These are phyloP conservation scores for Penicillium sp. DNA, from an alignment of 2,329 filamentous ascomycete genomes.

Conservation along the genomic window DNA sequence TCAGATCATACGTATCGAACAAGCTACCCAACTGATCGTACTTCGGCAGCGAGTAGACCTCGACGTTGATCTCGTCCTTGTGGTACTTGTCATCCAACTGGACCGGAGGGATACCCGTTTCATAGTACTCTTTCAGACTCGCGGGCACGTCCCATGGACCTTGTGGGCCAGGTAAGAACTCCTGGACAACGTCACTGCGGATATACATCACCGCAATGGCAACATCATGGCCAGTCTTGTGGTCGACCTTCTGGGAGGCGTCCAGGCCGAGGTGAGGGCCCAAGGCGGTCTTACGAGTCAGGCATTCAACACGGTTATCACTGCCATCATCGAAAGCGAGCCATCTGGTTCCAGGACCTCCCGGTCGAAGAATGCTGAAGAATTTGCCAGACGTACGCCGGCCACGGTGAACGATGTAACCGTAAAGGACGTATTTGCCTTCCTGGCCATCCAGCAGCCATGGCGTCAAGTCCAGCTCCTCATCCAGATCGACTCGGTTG, in stretches of 20 bases:
- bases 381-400: slow-evolving; percentile 51
- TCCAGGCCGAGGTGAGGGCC: slow-evolving; percentile 44
- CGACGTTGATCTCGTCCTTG: too few relatives aligned
- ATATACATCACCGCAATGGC: slow-evolving; percentile 52
- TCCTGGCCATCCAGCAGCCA: slow-evolving; percentile 29
- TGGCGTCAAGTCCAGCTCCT: slow-evolving; percentile 42
- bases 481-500: slow-evolving; percentile 49
- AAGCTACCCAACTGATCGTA: slow-evolving; percentile 31
- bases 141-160: slow-evolving; percentile 43
- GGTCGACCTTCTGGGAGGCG: slow-evolving; percentile 34
- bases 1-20: slow-evolving; percentile 39
- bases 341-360: slow-evolving; percentile 50
- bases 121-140: slow-evolving; percentile 35
- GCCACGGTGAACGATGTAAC: slow-evolving; percentile 53
- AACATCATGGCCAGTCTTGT: slow-evolving; percentile 40
- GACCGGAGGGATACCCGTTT: slow-evolving; percentile 21
- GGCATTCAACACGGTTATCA: slow-evolving; percentile 48
- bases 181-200: slow-evolving; percentile 40
- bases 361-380: slow-evolving; percentile 52
- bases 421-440: slow-evolving; percentile 49
- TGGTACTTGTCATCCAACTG: too few relatives aligned
- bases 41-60: slow-evolving; percentile 33
- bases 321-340: slow-evolving; percentile 51
- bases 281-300: slow-evolving; percentile 50
- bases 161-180: slow-evolving; percentile 36